Base-by-base conservation (phyloP, 2,329 filamentous ascomycete genomes). In the Parascedosporium putredinis region DNA sequence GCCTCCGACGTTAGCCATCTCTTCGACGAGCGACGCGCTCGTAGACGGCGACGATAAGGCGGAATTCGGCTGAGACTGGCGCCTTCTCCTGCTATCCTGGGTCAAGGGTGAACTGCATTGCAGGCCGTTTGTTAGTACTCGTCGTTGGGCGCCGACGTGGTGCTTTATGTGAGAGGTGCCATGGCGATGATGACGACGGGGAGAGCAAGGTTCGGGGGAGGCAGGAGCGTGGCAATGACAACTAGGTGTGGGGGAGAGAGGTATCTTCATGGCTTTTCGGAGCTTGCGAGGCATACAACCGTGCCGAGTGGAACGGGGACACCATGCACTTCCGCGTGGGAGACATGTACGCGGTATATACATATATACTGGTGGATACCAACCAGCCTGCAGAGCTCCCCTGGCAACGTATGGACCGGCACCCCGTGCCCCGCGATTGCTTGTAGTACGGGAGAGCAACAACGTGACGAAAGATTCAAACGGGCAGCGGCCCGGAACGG, bases 1-100 rank as follows among this genome's bases (percentile, higher is more conserved):
- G 34, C 79, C 80, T 53, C 80, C 80, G 58, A 84, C 78, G 63
- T 84, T 83, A 62, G 81, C 80, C 78, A 84, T 82, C 55, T 84
- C 81, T 68, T 84, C 80, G 54, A 83, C 71, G 53, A 84, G 71
- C 45, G 80, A 82, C 60, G 69, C 78, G 64, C 78, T 82, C 51
- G 73, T 77, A 54, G 74, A 73, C 31, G 76, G 80, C 64, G 76
- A 82, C 53, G 79, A 83, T 51, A 79, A 66, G 60, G 77, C 80
- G 54, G 74, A 73, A 56, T 76, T 73, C 52, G 36, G 10, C 36
- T 75, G 71, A 55, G 75, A 73, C 61, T 72, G 67, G 60, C 72
- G 68, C 59, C 70, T 70, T 56, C 72, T 70, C 62, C 73, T 74
- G 66, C 75, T 72, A 47, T 64, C 60, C 64, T 71, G 69, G 59